These are phyloP conservation scores for Malus orientalis DNA, from an alignment of 306 rosid genomes.

Conservation along the genomic window DNA sequence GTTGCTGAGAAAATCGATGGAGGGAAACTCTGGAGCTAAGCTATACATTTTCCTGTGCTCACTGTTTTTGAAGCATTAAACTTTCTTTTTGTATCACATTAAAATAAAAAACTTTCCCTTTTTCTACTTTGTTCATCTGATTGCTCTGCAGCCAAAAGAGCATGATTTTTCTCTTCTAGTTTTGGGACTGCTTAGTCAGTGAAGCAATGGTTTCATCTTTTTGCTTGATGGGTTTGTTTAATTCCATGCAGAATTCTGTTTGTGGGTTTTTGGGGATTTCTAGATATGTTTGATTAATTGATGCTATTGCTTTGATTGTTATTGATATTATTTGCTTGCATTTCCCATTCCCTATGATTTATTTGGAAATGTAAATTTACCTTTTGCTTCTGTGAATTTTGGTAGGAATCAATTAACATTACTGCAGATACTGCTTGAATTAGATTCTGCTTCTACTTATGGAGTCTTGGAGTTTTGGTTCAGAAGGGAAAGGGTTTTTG, in stretches of 20 bases:
- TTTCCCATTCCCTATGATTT: background rate
- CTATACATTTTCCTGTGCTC: too few species aligned
- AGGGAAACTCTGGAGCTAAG: too few species aligned
- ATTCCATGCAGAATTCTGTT: background rate
- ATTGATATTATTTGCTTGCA: background rate
- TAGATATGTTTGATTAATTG: background rate
- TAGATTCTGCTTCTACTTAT: conserved; percentile 26
- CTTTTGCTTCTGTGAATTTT: conserved; percentile 14
- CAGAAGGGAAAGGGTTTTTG: conserved; percentile 53
- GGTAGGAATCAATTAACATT: conserved; percentile 23
- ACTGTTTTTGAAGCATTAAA: background rate
- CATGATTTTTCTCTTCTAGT: background rate
- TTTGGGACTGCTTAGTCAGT: background rate
- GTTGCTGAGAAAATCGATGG: background rate
- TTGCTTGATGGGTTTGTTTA: conserved; percentile 14
- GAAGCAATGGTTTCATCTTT: background rate
- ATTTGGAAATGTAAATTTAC: background rate
- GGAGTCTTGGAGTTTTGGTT: conserved; percentile 66
- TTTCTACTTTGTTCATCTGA: background rate
- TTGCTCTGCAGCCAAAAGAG: conserved; percentile 12
- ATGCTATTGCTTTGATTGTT: conserved; percentile 12
- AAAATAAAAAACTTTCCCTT: background rate
- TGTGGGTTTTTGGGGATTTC: conserved; percentile 4
- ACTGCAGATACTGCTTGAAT: conserved; percentile 9
- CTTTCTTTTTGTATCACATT: background rate